Base-by-base conservation (phyloP, 768 basidiomycete species). In the Piloderma croceum region DNA sequence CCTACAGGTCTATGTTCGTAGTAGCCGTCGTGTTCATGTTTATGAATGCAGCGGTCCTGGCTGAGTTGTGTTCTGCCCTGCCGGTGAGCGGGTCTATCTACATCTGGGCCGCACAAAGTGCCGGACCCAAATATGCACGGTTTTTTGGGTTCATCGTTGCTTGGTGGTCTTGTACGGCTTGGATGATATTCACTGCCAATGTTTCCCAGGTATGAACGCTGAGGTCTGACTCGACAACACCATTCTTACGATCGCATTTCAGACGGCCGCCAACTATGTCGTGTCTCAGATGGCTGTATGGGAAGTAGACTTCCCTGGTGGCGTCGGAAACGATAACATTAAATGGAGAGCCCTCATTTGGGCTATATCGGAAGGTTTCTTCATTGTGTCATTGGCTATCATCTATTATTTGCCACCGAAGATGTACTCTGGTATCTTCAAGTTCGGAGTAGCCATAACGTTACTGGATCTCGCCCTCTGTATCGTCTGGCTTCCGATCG, bases 51-150 rank as follows among this genome's bases (percentile, higher is more conserved):
- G 79, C 77, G 7, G 81, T 90, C 31, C 69, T 94, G 29, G 90
- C 91, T n/a, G 91, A 94, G 57, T 80, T 93, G 38, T 93, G 90
- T 60, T 92, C 90, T 31, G 86, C 89, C 5, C 68, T 92, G 22
- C 85, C 87, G 4, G 59, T 91, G n/a, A n/a, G n/a, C n/a, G n/a
- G n/a, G n/a, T n/a, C n/a, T n/a, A n/a, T n/a, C n/a, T n/a, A n/a
- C n/a, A 81, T 91, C 36, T 94, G 91, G 91, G 87, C 89, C 1
- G 90, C 90, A 12, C 90, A 90, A 56, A 90, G 89, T 53, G 91
- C 89, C 4, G 91, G 91, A 2, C 81, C 81, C 5, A 89, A 87
- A 50, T 81, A 88, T 52, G 89, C 81, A 3, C 74, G 91, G 24
- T 84, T 93, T 61, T 77, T 89, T 48, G 90, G 89, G 1, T 90